Evolutionary conservation across 371 early-diverging fungal species (phyloP).

Genomic region (Lichtheimia hyalospora): DNA sequence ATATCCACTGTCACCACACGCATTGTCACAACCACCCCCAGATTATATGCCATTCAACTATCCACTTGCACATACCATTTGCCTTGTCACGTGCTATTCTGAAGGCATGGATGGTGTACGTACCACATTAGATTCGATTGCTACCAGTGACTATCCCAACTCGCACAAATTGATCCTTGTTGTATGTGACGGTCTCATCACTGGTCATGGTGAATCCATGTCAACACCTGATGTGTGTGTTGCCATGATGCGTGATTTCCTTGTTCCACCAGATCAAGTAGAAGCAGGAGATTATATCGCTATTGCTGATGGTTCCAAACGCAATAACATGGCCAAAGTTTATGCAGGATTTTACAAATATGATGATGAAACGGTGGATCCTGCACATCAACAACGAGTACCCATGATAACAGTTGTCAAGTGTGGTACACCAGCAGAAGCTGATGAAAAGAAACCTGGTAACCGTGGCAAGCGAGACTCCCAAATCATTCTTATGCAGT

Average conservation of each 20-base stretch:
- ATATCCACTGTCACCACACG: conserved; percentile 36
- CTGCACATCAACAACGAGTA: conserved; percentile 57
- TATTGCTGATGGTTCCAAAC: conserved; percentile 89
- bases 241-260: conserved; percentile 80
- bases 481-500: conserved; percentile 97
- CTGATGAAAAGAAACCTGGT: conserved; percentile 72
- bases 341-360: conserved; percentile 87
- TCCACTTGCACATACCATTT: conserved; percentile 72
- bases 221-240: conserved; percentile 83
- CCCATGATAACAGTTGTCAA: conserved; percentile 93
- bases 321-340: conserved; percentile 95
- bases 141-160: conserved; percentile 44
- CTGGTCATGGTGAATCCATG: conserved; percentile 72
- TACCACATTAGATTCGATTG: conserved; percentile 94
- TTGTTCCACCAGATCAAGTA: conserved; percentile 65
- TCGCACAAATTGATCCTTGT: conserved; percentile 88
- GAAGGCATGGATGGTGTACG: conserved; percentile 90
- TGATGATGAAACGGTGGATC: conserved; percentile 54
- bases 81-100: conserved; percentile 88
- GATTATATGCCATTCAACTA: conserved; percentile 69
- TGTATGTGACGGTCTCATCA: conserved; percentile 86
- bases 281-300: conserved; percentile 85
- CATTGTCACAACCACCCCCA: conserved; percentile 43
- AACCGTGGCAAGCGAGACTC: conserved; percentile 99
- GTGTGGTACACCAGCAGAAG: conserved; percentile 85